A percentile compares a stretch with the other conserved stretches of the same genome.
Conservation (phyloP, 1,284 basidiomycete genomes). For the Apiotrichum gracile region DNA sequence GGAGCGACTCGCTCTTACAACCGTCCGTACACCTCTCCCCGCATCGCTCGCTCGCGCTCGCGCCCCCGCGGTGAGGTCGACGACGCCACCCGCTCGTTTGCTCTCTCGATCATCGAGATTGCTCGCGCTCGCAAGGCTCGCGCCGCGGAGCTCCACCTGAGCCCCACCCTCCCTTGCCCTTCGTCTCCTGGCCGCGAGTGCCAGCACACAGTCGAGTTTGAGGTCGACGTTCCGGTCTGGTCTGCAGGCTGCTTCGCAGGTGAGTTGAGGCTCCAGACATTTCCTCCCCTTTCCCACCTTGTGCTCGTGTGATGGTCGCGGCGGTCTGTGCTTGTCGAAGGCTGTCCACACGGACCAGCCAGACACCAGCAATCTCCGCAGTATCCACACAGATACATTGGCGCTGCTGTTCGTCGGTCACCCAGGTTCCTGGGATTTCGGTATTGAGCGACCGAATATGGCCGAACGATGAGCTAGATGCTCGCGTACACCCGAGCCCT, state of each 20-base stretch:
- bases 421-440: too few species aligned
- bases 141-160: constrained; percentile 6
- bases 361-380: too few species aligned
- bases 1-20: neutral
- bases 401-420: too few species aligned
- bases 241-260: constrained; percentile 44
- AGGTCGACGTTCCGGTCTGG: constrained; percentile 47
- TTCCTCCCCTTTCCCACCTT: neutral
- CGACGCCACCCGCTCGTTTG: constrained; percentile 8
- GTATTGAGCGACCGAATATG: too few species aligned
- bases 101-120: constrained; percentile 1
- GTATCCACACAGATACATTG: neutral
- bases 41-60: constrained; percentile 12
- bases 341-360: too few species aligned
- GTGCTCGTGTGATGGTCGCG: neutral
- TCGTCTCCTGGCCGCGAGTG: constrained; percentile 15
- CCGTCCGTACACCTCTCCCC: constrained; percentile 11
- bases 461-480: too few species aligned
- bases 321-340: neutral
- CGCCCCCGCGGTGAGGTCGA: constrained; percentile 12
- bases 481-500: too few species aligned
- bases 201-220: constrained; percentile 37
- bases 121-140: constrained; percentile 7
- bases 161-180: neutral
- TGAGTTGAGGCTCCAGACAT: constrained; percentile 18